Evolutionary conservation across 2,329 filamentous ascomycete genomes (phyloP), one percentile per base, ranked within the genome.

Genomic region (Curvularia spicifera): DNA sequence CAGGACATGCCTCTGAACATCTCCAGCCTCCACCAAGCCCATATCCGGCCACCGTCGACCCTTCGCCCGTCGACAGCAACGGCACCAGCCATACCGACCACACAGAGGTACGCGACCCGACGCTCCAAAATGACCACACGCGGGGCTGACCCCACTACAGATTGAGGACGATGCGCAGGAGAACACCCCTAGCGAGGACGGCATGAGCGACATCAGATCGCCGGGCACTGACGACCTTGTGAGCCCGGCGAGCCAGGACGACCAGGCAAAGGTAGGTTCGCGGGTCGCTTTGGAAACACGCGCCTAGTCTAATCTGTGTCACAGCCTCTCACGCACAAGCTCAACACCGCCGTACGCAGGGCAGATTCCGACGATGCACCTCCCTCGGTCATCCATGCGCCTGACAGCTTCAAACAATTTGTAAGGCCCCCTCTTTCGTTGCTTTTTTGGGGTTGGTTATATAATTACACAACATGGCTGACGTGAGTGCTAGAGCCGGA

Each of bases 361-460:
- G 89, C 74, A 80, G 87, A 72, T 52, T 84, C 84, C 24, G 88
- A 87, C 60, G 91, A 96, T 65, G 91, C 93, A 66, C 89, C 92
- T 24, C 85, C 91, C 52, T 97, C 93, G 1, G 93, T 96, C 53
- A 97, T 97, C 66, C 93, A 97, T 81, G 91, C 91, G 15, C 93
- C 93, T 0, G 84, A 91, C 64, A 91, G 89, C 61, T 97, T 95
- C 76, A 85, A 87, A 55, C 86, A 86, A 67, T 96, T 95, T 85
- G 91, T 95, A 64, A 59, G 72, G 66, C 43, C 57, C 45, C 58
- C 47, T 45, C 53, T 18, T 48, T 53, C 31, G 31, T 18, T 57
- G 13, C 33, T 37, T 37, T 37, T 37, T 37, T n/a, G n/a, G 5
- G 49, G 44, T n/a, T 44, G 24, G 46, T 60, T 70, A 53, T 61